Evolutionary conservation across 208 protist genomes (phyloP).

Genomic region (Acanthamoeba lenticulata): DNA sequence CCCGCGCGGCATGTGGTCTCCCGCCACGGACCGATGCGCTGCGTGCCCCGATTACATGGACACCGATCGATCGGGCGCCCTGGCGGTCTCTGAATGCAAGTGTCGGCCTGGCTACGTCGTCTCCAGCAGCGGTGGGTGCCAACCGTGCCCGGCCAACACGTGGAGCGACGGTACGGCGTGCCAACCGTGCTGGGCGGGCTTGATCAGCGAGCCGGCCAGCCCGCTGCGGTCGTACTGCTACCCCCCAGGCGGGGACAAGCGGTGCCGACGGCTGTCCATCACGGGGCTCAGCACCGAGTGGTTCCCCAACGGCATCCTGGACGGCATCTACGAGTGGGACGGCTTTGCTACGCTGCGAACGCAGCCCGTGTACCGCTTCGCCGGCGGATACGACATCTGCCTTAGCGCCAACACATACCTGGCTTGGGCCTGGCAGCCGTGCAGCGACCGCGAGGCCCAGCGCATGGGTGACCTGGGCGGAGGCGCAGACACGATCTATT

Average conservation of each 20-base stretch:
- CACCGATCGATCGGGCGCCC: background rate
- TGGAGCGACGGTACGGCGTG: background rate
- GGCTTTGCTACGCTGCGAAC: background rate
- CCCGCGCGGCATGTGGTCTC: no score
- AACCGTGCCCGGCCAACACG: background rate
- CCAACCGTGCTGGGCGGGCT: background rate
- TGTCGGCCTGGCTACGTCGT: background rate
- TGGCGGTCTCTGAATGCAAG: background rate
- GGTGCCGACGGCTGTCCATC: background rate
- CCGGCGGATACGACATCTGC: background rate
- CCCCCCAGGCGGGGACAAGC: background rate
- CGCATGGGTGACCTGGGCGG: background rate
- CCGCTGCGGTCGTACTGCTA: background rate
- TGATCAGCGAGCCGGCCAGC: background rate
- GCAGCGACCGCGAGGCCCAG: background rate
- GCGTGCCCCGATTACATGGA: background rate
- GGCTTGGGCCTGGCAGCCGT: background rate
- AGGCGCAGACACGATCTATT: background rate
- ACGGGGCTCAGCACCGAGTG: background rate
- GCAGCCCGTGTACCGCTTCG: background rate
- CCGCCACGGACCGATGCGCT: background rate
- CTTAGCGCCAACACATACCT: background rate
- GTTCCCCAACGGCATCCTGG: background rate
- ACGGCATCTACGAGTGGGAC: background rate
- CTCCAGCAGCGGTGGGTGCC: background rate